Evolutionary conservation across 805 yeast genomes (phyloP).

Genomic region (Ogataea neopini): DNA sequence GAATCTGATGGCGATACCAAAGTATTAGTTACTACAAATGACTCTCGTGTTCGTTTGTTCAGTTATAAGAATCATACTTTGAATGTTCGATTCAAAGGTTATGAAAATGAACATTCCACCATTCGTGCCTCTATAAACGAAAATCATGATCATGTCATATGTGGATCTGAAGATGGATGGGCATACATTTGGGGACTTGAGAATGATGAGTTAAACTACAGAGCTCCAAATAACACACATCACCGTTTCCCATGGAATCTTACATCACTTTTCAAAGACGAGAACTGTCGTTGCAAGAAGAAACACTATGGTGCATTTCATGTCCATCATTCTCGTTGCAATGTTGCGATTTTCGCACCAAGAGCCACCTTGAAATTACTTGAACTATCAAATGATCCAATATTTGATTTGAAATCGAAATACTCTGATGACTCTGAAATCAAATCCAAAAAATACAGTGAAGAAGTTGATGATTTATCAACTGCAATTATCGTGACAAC

Average conservation of each 20-base stretch:
- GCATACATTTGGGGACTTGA: conserved; percentile 73
- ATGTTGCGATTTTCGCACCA: conserved; percentile 80
- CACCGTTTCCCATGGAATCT: conserved; percentile 41
- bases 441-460: conserved; percentile 14
- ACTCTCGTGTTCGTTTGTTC: conserved; percentile 72
- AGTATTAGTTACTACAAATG: conserved; percentile 73
- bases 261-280: conserved; percentile 35
- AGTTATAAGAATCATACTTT: conserved; percentile 54
- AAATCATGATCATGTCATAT: conserved; percentile 56
- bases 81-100: conserved; percentile 72
- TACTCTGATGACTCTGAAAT: conserved; percentile 12
- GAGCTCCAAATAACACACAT: conserved; percentile 17
- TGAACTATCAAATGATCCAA: conserved; percentile 74
- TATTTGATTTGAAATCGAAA: conserved; percentile 56
- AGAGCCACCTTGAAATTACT: conserved; percentile 60
- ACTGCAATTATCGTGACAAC: conserved; percentile 66
- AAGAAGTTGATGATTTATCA: conserved; percentile 38
- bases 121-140: conserved; percentile 66
- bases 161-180: conserved; percentile 89
- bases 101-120: conserved; percentile 68
- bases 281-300: conserved; percentile 47
- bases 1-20: conserved; percentile 24
- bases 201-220: conserved; percentile 9
- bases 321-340: conserved; percentile 73
- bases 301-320: conserved; percentile 69